Conservation (phyloP, 345 rosid genomes). For the Gossypium rotundifolium region DNA sequence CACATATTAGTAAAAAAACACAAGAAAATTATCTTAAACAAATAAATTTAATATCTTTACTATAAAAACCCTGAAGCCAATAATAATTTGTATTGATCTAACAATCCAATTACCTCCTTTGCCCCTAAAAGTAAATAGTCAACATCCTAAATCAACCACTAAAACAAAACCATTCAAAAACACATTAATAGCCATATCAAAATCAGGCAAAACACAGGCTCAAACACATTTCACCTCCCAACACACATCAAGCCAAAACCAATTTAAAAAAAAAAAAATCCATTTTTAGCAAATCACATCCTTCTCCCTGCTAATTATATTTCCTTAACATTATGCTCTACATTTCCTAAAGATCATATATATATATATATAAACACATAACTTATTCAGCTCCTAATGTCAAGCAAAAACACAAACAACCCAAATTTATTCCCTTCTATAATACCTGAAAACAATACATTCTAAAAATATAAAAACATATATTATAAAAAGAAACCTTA, state of each 20-base stretch:
- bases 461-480: background rate
- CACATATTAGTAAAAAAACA: background rate
- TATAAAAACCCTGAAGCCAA: background rate
- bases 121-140: background rate
- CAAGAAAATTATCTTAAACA: background rate
- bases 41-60: background rate
- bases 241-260: background rate
- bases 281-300: constrained; percentile 62
- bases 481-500: background rate
- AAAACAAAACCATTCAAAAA: background rate
- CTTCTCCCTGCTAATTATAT: constrained; percentile 47
- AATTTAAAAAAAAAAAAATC: constrained; percentile 10
- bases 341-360: background rate
- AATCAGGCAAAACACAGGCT: background rate
- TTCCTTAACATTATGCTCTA: constrained; percentile 33
- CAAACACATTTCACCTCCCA: background rate
- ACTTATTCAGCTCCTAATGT: background rate
- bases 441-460: background rate
- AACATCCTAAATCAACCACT: background rate
- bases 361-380: background rate
- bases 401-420: background rate
- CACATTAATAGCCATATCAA: background rate
- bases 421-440: background rate
- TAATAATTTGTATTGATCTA: background rate
- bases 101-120: background rate